Conservation (phyloP, 2,329 filamentous ascomycete species). For the Cryphonectria carpinicola region DNA sequence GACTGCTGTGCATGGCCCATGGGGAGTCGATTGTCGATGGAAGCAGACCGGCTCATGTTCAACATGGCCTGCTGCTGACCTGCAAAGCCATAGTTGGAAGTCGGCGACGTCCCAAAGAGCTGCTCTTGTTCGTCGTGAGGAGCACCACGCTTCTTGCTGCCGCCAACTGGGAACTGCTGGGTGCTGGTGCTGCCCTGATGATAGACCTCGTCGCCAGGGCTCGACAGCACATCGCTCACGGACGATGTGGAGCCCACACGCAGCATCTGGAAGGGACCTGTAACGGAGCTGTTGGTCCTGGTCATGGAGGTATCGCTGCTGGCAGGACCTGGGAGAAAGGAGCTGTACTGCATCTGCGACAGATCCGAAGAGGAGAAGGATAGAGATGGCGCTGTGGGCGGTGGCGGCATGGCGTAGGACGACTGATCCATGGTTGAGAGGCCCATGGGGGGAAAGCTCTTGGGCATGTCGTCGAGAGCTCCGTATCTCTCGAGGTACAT, state of each 20-base stretch:
- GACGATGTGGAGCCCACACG: slow-evolving; percentile 46
- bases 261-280: slow-evolving; percentile 40
- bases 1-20: slow-evolving; percentile 2
- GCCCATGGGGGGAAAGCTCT: slow-evolving; percentile 1
- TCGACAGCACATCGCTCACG: slow-evolving; percentile 29
- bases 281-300: slow-evolving; percentile 46
- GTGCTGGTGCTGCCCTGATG: slow-evolving; percentile 1
- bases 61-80: slow-evolving; percentile 21
- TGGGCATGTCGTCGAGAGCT: slow-evolving; percentile 9
- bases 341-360: slow-evolving; percentile 45
- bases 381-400: not conserved
- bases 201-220: slow-evolving; percentile 33
- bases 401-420: slow-evolving; percentile 25
- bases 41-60: slow-evolving; percentile 50
- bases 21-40: slow-evolving; percentile 32
- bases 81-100: slow-evolving; percentile 27
- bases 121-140: slow-evolving; percentile 38
- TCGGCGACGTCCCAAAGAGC: slow-evolving; percentile 28
- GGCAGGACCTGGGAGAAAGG: slow-evolving; percentile 47
- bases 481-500: slow-evolving; percentile 32
- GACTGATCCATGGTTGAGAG: slow-evolving; percentile 15
- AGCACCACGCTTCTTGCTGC: slow-evolving; percentile 37
- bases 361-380: slow-evolving; percentile 30
- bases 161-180: slow-evolving; percentile 25
- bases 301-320: slow-evolving; percentile 45